phyloP scores from a whole-genome alignment of 306 rosid genomes.

The Prunus persica region DNA sequence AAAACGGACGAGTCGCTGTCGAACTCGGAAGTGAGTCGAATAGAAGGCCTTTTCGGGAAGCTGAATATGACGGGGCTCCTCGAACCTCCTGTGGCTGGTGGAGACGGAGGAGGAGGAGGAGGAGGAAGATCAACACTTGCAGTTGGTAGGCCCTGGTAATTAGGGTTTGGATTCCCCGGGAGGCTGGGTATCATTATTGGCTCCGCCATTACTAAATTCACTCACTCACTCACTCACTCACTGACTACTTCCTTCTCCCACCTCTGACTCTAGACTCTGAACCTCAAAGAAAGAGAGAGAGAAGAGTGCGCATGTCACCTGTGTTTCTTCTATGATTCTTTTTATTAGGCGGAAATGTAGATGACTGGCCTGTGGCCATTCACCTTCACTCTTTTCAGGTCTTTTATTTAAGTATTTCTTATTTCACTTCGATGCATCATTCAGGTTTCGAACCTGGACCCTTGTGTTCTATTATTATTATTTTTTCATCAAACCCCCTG shows the following conservation, averaged over 20 bases:
- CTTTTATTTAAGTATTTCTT: neutral
- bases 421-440: too few species aligned
- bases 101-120: constrained; percentile 1
- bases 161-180: constrained; percentile 38
- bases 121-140: neutral
- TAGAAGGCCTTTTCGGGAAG: constrained; percentile 51
- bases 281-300: neutral
- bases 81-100: neutral
- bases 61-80: constrained; percentile 17
- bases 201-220: constrained; percentile 24
- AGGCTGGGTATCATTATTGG: constrained; percentile 32
- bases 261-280: neutral
- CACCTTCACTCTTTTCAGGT: neutral
- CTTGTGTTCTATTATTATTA: neutral
- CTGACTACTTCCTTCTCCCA: neutral
- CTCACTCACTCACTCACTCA: too few species aligned
- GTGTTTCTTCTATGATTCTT: neutral
- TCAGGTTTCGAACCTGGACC: too few species aligned
- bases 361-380: neutral
- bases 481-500: too few species aligned
- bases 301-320: neutral
- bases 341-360: neutral
- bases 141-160: neutral
- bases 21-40: constrained; percentile 75
- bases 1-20: constrained; percentile 75